Percentiles rank a stretch among this genome's conserved stretches.
phyloP scores from a whole-genome alignment of 2,329 filamentous ascomycete species.

The Sarocladiaceae sp. region DNA sequence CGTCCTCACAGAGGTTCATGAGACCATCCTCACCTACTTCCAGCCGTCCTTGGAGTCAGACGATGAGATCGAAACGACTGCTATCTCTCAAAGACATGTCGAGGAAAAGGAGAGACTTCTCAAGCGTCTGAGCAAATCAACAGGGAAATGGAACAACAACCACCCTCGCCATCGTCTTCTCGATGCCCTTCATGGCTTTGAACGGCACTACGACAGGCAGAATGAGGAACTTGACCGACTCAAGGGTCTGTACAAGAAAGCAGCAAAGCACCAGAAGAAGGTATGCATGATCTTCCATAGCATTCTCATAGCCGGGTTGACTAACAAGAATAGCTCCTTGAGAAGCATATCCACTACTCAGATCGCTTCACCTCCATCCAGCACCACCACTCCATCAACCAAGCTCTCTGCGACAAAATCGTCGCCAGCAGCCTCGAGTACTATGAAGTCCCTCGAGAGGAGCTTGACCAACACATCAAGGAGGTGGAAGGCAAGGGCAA shows the following conservation, averaged over 20 bases:
- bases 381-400: conserved; percentile 36
- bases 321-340: conserved; percentile 34
- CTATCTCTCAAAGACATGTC: conserved; percentile 17
- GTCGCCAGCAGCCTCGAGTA: conserved; percentile 37
- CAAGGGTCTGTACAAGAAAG: conserved; percentile 29
- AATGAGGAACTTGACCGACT: conserved; percentile 29
- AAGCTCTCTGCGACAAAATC: conserved; percentile 38
- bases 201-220: conserved; percentile 26
- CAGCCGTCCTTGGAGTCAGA: not conserved
- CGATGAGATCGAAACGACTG: conserved; percentile 7
- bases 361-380: conserved; percentile 43
- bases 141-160: conserved; percentile 25
- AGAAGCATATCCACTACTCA: conserved; percentile 50
- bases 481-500: conserved; percentile 29
- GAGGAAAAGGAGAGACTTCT: conserved; percentile 25
- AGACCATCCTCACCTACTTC: conserved; percentile 4
- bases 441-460: conserved; percentile 36
- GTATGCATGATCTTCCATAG: conserved; percentile 15
- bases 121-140: conserved; percentile 20
- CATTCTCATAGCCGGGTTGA: not conserved
- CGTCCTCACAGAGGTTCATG: not conserved
- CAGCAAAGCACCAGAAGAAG: conserved; percentile 26
- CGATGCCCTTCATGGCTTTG: conserved; percentile 32
- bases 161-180: conserved; percentile 34
- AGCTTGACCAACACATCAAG: conserved; percentile 37